phyloP scores from a whole-genome alignment of 2,329 filamentous ascomycete genomes.

The Huntiella savannae region DNA sequence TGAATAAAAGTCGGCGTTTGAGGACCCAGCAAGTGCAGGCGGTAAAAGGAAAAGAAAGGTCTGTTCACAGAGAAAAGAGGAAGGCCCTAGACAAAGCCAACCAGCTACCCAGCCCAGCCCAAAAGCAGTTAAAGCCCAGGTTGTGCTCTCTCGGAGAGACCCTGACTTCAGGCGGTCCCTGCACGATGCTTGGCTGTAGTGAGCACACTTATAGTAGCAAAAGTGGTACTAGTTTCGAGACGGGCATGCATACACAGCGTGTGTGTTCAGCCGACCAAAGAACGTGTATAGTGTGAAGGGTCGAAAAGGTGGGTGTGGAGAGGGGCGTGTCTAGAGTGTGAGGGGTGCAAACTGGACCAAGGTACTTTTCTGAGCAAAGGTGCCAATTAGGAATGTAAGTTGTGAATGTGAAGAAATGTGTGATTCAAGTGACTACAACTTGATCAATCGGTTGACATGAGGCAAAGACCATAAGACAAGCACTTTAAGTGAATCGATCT shows the following conservation, averaged over 20 bases:
- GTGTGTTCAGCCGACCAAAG: neutral
- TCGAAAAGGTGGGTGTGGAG: neutral
- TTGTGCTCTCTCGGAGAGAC: conserved; percentile 6
- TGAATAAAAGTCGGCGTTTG: neutral
- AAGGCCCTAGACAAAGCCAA: conserved; percentile 7
- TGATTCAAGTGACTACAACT: neutral
- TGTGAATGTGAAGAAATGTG: neutral
- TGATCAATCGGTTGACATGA: no score
- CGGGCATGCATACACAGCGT: conserved; percentile 3
- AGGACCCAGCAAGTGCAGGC: conserved; percentile 1
- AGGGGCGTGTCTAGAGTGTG: neutral
- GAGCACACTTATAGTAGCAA: conserved; percentile 2
- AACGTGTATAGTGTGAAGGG: neutral
- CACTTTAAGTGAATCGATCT: no score
- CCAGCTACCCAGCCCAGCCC: conserved; percentile 8
- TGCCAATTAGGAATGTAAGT: neutral
- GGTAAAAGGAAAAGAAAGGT: conserved; percentile 11
- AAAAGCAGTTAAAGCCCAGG: conserved; percentile 9
- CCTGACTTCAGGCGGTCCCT: conserved; percentile 10
- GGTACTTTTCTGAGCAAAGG: no score
- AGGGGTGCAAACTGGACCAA: no score
- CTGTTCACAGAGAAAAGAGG: conserved; percentile 10
- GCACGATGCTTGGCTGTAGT: conserved; percentile 3
- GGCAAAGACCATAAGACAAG: no score
- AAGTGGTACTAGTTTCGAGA: neutral